phyloP scores from a whole-genome alignment of 2,329 filamentous ascomycete genomes.

The Falciphora oryzae region DNA sequence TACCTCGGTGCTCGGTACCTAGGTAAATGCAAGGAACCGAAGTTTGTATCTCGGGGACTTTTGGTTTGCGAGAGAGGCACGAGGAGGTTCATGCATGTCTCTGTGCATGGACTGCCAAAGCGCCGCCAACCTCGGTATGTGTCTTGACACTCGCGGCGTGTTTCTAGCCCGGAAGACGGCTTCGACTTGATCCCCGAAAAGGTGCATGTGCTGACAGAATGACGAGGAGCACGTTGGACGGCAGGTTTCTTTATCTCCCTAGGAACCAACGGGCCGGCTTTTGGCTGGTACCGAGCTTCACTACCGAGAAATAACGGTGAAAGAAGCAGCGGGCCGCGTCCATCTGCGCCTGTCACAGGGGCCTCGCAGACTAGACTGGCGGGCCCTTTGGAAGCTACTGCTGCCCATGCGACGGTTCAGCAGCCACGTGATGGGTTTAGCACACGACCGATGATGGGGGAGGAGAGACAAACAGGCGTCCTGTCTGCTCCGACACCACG shows the following conservation, averaged over 20 bases:
- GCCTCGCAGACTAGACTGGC: too few species aligned
- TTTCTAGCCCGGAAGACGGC: neutral
- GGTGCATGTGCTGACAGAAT: too few species aligned
- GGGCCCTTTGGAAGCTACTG: neutral
- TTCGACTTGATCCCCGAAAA: neutral
- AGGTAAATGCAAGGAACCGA: neutral
- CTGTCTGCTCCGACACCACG: too few species aligned
- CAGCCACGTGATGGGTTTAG: too few species aligned
- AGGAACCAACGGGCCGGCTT: neutral
- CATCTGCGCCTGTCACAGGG: neutral
- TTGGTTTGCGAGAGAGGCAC: neutral
- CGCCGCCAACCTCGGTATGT: neutral
- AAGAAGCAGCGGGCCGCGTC: neutral
- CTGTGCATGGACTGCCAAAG: neutral
- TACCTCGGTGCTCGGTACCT: neutral
- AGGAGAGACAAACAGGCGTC: too few species aligned
- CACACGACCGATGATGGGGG: too few species aligned
- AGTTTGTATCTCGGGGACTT: neutral
- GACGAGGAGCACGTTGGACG: neutral
- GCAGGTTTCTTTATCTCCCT: neutral
- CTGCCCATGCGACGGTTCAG: neutral
- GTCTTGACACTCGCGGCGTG: neutral
- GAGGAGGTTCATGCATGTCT: neutral
- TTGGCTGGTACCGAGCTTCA: neutral
- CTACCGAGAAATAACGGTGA: neutral